These are phyloP conservation scores for Eucalyptus coolabah DNA, from an alignment of 345 rosid genomes.

Conservation along the genomic window DNA sequence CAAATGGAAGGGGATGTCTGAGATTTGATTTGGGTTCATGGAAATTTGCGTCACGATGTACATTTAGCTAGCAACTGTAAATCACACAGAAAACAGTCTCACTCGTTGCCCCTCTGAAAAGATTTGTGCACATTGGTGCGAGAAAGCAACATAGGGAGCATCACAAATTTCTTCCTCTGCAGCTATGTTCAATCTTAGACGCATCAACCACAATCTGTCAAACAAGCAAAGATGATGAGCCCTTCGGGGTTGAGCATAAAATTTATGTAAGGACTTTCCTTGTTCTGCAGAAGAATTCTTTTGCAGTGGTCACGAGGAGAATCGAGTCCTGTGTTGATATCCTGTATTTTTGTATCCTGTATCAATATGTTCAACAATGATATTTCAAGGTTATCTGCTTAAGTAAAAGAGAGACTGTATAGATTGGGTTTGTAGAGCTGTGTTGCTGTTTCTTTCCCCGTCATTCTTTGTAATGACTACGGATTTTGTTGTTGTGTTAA, in stretches of 20 bases:
- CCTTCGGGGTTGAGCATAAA: not conserved
- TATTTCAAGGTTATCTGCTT: not conserved
- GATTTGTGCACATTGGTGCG: not conserved
- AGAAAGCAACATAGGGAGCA: not conserved
- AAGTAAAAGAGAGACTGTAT: not conserved
- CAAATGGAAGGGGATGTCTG: constrained; percentile 20
- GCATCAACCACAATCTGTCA: not conserved
- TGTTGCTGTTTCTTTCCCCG: not conserved
- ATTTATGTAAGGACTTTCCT: not conserved
- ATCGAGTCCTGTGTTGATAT: not conserved
- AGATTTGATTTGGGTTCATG: not conserved
- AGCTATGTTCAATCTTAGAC: not conserved
- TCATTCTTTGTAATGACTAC: not conserved
- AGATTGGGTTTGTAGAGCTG: not conserved
- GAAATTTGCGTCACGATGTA: not conserved
- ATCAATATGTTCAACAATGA: not conserved
- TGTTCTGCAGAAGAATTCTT: not conserved
- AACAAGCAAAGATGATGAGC: not conserved
- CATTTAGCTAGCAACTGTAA: not conserved
- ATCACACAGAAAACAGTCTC: not conserved
- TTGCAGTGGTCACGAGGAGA: not conserved
- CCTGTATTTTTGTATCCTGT: not conserved
- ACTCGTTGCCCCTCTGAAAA: not conserved
- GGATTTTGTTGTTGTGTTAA: not conserved
- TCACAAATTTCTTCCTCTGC: not conserved